Conservation (phyloP, 768 basidiomycete species). For the Tulasnella sp. region DNA sequence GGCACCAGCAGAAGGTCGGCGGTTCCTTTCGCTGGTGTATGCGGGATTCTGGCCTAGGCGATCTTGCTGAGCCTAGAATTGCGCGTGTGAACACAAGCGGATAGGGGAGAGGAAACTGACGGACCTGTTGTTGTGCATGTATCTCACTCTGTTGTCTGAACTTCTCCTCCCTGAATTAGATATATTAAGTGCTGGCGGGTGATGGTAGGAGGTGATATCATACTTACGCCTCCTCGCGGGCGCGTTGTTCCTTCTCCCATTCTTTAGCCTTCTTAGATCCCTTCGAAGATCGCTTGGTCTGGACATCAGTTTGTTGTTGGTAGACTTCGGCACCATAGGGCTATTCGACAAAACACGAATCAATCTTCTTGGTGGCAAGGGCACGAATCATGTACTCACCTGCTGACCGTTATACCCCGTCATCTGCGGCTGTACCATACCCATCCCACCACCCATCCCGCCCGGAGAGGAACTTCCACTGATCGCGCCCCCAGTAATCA, state of each 20-base stretch:
- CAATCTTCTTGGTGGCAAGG: too few species aligned
- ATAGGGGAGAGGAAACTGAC: neutral
- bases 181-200: neutral
- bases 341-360: too few species aligned
- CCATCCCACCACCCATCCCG: neutral
- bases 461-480: too few species aligned
- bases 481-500: too few species aligned
- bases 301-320: neutral
- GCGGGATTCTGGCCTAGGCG: slow-evolving; percentile 3
- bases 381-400: too few species aligned
- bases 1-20: neutral
- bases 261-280: slow-evolving; percentile 6
- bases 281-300: neutral
- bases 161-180: neutral
- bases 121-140: neutral
- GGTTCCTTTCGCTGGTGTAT: neutral
- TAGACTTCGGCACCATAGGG: neutral
- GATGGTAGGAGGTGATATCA: slow-evolving; percentile 15
- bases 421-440: neutral
- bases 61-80: neutral
- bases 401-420: neutral
- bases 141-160: neutral
- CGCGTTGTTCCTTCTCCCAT: slow-evolving; percentile 3
- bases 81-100: neutral
- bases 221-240: slow-evolving; percentile 18